Evolutionary conservation across 1,139 yeast species (phyloP).

Genomic region (Magnusiomyces suaveolens): DNA sequence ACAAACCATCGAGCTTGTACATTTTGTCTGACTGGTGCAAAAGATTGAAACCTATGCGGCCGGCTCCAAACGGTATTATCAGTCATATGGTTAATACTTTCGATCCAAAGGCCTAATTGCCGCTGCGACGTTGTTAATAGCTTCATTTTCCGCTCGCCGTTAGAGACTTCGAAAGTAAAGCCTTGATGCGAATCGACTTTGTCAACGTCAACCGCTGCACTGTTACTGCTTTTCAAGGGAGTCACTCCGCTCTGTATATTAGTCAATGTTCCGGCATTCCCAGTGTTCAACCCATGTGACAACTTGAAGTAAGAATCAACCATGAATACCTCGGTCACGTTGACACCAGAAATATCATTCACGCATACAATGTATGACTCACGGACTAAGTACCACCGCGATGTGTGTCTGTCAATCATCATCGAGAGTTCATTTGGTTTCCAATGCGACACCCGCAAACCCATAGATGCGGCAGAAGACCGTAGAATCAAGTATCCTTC

Average conservation of each 20-base stretch:
- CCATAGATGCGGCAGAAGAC: conserved; percentile 77
- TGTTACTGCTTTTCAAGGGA: conserved; percentile 5
- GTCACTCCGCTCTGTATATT: background rate
- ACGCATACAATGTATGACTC: conserved; percentile 80
- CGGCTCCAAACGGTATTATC: conserved; percentile 62
- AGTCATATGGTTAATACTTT: conserved; percentile 62
- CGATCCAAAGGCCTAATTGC: conserved; percentile 67
- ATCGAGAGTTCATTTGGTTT: conserved; percentile 55
- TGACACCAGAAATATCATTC: conserved; percentile 73
- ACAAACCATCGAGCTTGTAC: conserved; percentile 96
- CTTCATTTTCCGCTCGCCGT: conserved; percentile 67
- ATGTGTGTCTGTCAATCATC: conserved; percentile 82
- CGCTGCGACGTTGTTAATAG: conserved; percentile 64
- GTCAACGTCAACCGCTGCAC: conserved; percentile 5
- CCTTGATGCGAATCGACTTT: conserved; percentile 12
- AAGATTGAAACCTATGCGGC: conserved; percentile 69
- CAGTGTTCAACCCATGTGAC: conserved; percentile 17
- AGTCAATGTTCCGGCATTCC: conserved; percentile 3
- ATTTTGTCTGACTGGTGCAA: conserved; percentile 81
- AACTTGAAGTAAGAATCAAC: conserved; percentile 65
- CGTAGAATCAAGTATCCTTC: conserved; percentile 78
- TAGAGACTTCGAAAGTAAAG: conserved; percentile 57
- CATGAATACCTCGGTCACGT: conserved; percentile 82
- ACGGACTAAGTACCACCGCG: conserved; percentile 84
- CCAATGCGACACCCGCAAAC: conserved; percentile 93